Evolutionary conservation across 2,329 filamentous ascomycete genomes (phyloP), one percentile per base, ranked within the genome.

Genomic region (Sphaerulina populicola): DNA sequence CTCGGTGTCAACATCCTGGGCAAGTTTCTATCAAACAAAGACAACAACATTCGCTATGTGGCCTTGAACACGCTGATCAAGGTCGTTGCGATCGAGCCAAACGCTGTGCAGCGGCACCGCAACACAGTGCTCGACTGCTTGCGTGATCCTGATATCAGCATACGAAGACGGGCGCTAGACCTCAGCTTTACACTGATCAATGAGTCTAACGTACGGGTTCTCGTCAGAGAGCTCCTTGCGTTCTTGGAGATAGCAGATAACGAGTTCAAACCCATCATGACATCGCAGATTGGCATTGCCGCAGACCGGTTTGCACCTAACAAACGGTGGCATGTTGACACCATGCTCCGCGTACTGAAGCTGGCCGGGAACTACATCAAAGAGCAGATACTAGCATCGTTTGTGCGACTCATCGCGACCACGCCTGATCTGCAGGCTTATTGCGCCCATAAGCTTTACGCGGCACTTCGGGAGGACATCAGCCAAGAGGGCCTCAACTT

Each of bases 1-100:
- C 78, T 98, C 23, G 93, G 93, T 64, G 93, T 98, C 61, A 98
- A 98, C 67, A 98, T 98, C 59, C 80, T 98, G 21, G 93, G 94
- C 67, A 98, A 97, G 68, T 98, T 98, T 72, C 73, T 98, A 56
- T 85, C 90, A n/a, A 98, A 98, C 74, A 84, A 91, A 62, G 93
- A 98, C 71, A 98, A 98, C 76, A 98, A 98, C 67, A 98, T 98
- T 63, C 85, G 93, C 69, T 98, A 98, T 66, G 93, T 98, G 46
- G 93, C 93, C 14, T 76, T 98, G 46, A 98, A 98, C 71, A 98
- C 93, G 0, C 75, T 98, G 44, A 94, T 96, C 72, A 97, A 96
- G 71, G 93, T 98, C 14, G 93, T 98, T 42, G 93, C 93, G 3
- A 90, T 98, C 44, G 93, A 98, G 68, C 93, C 93, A 11, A 97